Evolutionary conservation across 148 eudicot genomes (phyloP).

Genomic region (Beta vulgaris): DNA sequence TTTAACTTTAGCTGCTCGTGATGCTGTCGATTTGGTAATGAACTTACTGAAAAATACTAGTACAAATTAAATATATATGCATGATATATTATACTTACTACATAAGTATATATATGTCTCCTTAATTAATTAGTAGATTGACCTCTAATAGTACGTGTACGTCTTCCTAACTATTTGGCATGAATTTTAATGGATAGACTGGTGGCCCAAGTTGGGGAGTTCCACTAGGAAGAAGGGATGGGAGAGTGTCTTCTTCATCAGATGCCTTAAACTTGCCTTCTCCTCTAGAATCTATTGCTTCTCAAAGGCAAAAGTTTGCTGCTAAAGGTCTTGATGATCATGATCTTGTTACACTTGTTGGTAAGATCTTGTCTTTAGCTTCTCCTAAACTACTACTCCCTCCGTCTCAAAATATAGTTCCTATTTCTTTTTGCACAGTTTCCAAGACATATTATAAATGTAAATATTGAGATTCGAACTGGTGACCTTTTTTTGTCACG

Average conservation of each 20-base stretch:
- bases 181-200: constrained; percentile 34
- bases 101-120: no score
- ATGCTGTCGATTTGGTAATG: constrained; percentile 63
- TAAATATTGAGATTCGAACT: no score
- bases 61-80: neutral
- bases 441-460: no score
- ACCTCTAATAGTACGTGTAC: no score
- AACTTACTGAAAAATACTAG: neutral
- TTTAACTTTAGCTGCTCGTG: constrained; percentile 74
- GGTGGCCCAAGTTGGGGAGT: constrained; percentile 75
- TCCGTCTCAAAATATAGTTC: no score
- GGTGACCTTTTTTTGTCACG: no score
- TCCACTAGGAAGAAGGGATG: constrained; percentile 81
- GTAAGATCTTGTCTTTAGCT: constrained; percentile 26
- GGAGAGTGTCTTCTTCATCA: constrained; percentile 51
- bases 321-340: constrained; percentile 72
- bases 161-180: neutral
- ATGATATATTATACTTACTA: no score
- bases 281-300: constrained; percentile 52
- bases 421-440: no score
- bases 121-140: no score
- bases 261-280: constrained; percentile 55
- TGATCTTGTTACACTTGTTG: constrained; percentile 78
- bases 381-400: neutral
- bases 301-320: constrained; percentile 69